phyloP scores from a whole-genome alignment of 441 rosid genomes.

The Monsonia emarginata region DNA sequence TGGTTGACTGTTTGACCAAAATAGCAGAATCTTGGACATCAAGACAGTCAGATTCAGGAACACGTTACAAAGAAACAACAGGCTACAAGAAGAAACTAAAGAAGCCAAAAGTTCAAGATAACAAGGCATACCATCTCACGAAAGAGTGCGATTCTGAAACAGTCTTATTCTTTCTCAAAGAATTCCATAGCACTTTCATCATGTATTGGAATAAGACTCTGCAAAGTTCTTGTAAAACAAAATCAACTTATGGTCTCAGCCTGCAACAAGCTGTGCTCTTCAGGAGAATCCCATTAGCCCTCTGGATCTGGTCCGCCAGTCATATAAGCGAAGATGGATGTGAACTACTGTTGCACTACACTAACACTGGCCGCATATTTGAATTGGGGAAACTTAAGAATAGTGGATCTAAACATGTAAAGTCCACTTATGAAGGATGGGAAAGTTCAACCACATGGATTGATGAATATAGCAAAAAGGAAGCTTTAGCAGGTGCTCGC shows the following conservation, averaged over 20 bases:
- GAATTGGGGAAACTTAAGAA: conserved; percentile 15
- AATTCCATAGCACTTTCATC: conserved; percentile 30
- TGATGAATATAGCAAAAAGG: conserved; percentile 30
- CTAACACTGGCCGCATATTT: conserved; percentile 45
- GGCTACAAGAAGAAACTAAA: conserved; percentile 39
- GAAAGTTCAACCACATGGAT: conserved; percentile 14
- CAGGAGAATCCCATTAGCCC: conserved; percentile 50
- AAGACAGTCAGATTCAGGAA: conserved; percentile 24
- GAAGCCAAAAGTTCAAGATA: conserved; percentile 25
- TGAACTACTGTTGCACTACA: conserved; percentile 55
- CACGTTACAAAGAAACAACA: conserved; percentile 21
- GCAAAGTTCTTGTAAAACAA: conserved; percentile 18
- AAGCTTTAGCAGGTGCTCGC: conserved; percentile 43
- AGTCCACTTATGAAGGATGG: conserved; percentile 15
- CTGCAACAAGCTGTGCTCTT: conserved; percentile 27
- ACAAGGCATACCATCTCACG: conserved; percentile 15
- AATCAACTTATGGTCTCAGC: conserved; percentile 16
- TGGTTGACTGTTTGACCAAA: conserved; percentile 37
- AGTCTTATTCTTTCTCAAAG: conserved; percentile 37
- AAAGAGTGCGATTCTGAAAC: conserved; percentile 24
- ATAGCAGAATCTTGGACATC: conserved; percentile 39
- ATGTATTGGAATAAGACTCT: conserved; percentile 15
- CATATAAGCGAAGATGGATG: conserved; percentile 40
- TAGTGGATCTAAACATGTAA: conserved; percentile 21
- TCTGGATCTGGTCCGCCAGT: conserved; percentile 35